Evolutionary conservation across 768 basidiomycete species (phyloP).

Genomic region (Boletellus ananas): DNA sequence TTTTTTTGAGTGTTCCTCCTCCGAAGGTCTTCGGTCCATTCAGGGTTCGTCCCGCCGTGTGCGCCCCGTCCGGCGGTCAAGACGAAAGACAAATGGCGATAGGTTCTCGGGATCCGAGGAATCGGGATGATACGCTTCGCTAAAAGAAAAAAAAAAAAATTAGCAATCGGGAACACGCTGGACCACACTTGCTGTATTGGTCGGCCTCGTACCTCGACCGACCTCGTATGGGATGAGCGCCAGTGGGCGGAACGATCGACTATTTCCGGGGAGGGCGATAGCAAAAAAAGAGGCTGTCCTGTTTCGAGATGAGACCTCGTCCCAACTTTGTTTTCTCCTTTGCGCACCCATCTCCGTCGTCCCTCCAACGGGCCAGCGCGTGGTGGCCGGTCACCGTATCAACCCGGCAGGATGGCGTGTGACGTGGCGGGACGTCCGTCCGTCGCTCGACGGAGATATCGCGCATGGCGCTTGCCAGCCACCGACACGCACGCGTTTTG

Average conservation of each 20-base stretch:
- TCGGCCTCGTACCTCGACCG: no score
- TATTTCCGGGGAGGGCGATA: no score
- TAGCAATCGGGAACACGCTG: neutral
- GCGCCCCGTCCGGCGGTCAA: neutral
- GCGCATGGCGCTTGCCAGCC: no score
- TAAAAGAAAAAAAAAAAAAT: neutral
- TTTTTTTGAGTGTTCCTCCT: no score
- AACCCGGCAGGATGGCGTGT: slow-evolving; percentile 8
- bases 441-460: neutral
- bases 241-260: no score
- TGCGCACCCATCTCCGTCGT: slow-evolving; percentile 1
- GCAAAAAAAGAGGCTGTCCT: neutral
- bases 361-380: neutral
- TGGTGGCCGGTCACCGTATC: slow-evolving; percentile 15
- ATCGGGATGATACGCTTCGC: slow-evolving; percentile 23
- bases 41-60: no score
- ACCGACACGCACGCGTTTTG: no score
- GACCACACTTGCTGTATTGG: neutral
- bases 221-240: no score
- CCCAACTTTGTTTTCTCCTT: no score
- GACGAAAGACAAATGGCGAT: slow-evolving; percentile 3
- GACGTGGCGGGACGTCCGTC: slow-evolving; percentile 14
- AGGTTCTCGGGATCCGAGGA: neutral
- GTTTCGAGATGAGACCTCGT: slow-evolving; percentile 1
- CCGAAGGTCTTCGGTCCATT: no score